Evolutionary conservation across 1,139 yeast species (phyloP).

Genomic region (Hansenula lynferdii): DNA sequence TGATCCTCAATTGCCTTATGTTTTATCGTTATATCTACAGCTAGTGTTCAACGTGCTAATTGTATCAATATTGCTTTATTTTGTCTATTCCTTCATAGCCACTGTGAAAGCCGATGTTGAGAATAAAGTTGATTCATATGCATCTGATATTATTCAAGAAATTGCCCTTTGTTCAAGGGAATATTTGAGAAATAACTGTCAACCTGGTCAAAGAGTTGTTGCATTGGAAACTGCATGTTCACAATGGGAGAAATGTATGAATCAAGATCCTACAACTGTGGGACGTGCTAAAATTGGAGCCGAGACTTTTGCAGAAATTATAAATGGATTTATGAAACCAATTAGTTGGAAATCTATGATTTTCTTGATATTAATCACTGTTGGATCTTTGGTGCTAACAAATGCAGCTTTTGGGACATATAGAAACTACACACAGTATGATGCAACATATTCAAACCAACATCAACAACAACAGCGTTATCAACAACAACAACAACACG

Average conservation of each 20-base stretch:
- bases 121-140: slow-evolving; percentile 59
- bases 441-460: slow-evolving; percentile 3
- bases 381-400: slow-evolving; percentile 38
- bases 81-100: slow-evolving; percentile 48
- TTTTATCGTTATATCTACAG: slow-evolving; percentile 69
- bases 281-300: slow-evolving; percentile 77
- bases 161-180: slow-evolving; percentile 68
- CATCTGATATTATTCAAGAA: slow-evolving; percentile 57
- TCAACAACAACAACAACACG: slow-evolving; percentile 8
- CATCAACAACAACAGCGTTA: slow-evolving; percentile 4
- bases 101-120: slow-evolving; percentile 71
- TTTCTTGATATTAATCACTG: slow-evolving; percentile 36
- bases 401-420: slow-evolving; percentile 40
- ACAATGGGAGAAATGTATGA: slow-evolving; percentile 82
- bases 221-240: slow-evolving; percentile 71
- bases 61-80: slow-evolving; percentile 47
- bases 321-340: slow-evolving; percentile 72
- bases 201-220: slow-evolving; percentile 53
- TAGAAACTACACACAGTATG: slow-evolving; percentile 19
- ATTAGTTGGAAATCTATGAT: slow-evolving; percentile 71
- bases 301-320: slow-evolving; percentile 75
- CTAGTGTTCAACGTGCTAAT: slow-evolving; percentile 59
- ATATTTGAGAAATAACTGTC: slow-evolving; percentile 69
- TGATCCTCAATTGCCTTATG: slow-evolving; percentile 60
- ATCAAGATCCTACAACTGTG: slow-evolving; percentile 74